Evolutionary conservation across 2,329 filamentous ascomycete species (phyloP).

Genomic region (Cladorrhinum sp.): DNA sequence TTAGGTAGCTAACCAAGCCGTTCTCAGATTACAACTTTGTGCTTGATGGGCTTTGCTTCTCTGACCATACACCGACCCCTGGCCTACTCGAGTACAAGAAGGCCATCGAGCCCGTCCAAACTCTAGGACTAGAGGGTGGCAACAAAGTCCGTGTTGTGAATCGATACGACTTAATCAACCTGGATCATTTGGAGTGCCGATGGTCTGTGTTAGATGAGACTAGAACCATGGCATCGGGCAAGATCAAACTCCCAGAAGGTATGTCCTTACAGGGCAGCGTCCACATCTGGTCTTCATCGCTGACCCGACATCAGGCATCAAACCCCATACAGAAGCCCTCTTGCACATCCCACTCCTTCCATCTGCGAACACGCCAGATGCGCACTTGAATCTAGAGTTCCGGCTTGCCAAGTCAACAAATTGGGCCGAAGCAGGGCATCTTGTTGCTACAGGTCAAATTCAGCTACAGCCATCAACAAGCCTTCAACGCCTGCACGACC

Average conservation of each 20-base stretch:
- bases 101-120: constrained; percentile 57
- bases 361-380: constrained; percentile 33
- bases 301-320: constrained; percentile 34
- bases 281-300: neutral
- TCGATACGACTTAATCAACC: constrained; percentile 51
- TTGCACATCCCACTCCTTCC: constrained; percentile 35
- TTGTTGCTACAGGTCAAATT: constrained; percentile 50
- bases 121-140: constrained; percentile 40
- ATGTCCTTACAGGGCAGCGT: constrained; percentile 13
- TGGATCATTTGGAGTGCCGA: constrained; percentile 48
- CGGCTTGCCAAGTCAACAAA: constrained; percentile 39
- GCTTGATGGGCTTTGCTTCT: constrained; percentile 48
- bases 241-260: constrained; percentile 42
- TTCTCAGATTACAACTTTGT: constrained; percentile 47
- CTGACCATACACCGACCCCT: constrained; percentile 48
- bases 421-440: constrained; percentile 52
- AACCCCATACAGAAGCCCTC: constrained; percentile 40
- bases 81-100: constrained; percentile 56
- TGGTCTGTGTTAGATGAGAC: constrained; percentile 42
- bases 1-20: neutral
- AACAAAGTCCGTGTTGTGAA: constrained; percentile 47
- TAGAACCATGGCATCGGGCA: constrained; percentile 17
- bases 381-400: constrained; percentile 50
- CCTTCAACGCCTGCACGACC: constrained; percentile 24
- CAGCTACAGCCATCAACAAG: constrained; percentile 32